A percentile compares a stretch with the other conserved stretches of the same genome.
Evolutionary conservation across 2,329 filamentous ascomycete genomes (phyloP).

Genomic region (Alternaria sp.): DNA sequence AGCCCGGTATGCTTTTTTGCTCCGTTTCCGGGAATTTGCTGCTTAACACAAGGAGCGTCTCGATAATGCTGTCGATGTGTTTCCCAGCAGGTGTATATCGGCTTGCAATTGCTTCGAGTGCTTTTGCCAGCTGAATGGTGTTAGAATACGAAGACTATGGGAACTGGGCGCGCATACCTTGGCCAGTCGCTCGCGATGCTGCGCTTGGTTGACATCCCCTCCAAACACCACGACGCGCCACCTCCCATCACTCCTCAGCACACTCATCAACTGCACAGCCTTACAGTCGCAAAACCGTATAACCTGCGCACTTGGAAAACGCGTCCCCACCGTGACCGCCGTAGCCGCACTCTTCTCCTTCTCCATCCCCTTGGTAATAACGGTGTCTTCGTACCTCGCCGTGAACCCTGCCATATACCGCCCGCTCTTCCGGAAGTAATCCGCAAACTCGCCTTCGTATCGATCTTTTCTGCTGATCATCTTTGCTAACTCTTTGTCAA

Average conservation of each 20-base stretch:
- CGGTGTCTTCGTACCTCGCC: slow-evolving; percentile 60
- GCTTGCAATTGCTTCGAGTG: slow-evolving; percentile 39
- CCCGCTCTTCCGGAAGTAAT: slow-evolving; percentile 64
- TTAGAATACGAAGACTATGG: not conserved
- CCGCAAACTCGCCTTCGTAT: slow-evolving; percentile 58
- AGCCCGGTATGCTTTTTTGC: slow-evolving; percentile 60
- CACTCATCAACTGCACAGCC: slow-evolving; percentile 58
- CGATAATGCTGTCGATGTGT: slow-evolving; percentile 63
- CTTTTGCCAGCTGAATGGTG: slow-evolving; percentile 20
- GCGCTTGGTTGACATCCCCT: slow-evolving; percentile 49
- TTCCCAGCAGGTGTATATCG: slow-evolving; percentile 51
- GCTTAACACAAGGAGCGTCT: slow-evolving; percentile 61
- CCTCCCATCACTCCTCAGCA: slow-evolving; percentile 59
- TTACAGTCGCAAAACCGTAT: slow-evolving; percentile 66
- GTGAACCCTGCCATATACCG: slow-evolving; percentile 67
- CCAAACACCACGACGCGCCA: slow-evolving; percentile 60
- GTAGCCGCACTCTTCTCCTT: slow-evolving; percentile 46
- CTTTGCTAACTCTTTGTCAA: slow-evolving; percentile 61
- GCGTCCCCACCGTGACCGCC: slow-evolving; percentile 54
- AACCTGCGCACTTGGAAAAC: slow-evolving; percentile 62
- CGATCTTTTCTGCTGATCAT: slow-evolving; percentile 59
- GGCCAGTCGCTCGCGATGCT: slow-evolving; percentile 39
- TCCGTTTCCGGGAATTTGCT: slow-evolving; percentile 58
- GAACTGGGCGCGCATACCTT: slow-evolving; percentile 40
- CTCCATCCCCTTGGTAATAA: slow-evolving; percentile 50